A percentile compares a stretch with the other conserved stretches of the same genome.
Evolutionary conservation across 202 grass and related monocot genomes (phyloP).

Genomic region (Digitaria exilis): DNA sequence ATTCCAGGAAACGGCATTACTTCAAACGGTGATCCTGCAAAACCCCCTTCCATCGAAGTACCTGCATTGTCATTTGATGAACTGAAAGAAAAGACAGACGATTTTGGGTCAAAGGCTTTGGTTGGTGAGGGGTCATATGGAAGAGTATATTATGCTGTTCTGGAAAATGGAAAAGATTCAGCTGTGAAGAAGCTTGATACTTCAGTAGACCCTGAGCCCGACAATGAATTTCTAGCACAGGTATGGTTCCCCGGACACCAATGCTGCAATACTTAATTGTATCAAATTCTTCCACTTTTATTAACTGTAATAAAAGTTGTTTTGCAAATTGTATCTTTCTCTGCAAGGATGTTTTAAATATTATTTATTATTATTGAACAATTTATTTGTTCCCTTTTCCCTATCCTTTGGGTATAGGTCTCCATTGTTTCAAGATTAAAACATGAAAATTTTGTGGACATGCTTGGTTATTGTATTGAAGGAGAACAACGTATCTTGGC

Average conservation of each 20-base stretch:
- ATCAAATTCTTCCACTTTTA: neutral
- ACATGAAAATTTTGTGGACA: constrained; percentile 56
- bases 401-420: constrained; percentile 38
- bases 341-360: neutral
- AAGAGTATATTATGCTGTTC: constrained; percentile 63
- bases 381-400: neutral
- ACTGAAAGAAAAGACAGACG: constrained; percentile 57
- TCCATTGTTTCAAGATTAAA: constrained; percentile 50
- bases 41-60: constrained; percentile 50
- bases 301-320: neutral
- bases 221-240: constrained; percentile 50
- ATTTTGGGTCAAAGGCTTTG: constrained; percentile 64
- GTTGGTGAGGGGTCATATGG: constrained; percentile 68
- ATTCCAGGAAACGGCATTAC: constrained; percentile 43
- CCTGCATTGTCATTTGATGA: constrained; percentile 51
- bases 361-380: constrained; percentile 12
- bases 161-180: constrained; percentile 43
- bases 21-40: constrained; percentile 40
- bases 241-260: constrained; percentile 5
- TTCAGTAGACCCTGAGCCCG: constrained; percentile 43
- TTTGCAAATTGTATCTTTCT: neutral
- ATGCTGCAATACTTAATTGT: constrained; percentile 3
- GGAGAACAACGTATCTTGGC: constrained; percentile 52
- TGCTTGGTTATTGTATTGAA: constrained; percentile 57
- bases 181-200: constrained; percentile 60